Percentiles rank a stretch among this genome's conserved stretches.
These are phyloP conservation scores for Rhododendron henanense DNA, from an alignment of 148 eudicot genomes.

Conservation along the genomic window DNA sequence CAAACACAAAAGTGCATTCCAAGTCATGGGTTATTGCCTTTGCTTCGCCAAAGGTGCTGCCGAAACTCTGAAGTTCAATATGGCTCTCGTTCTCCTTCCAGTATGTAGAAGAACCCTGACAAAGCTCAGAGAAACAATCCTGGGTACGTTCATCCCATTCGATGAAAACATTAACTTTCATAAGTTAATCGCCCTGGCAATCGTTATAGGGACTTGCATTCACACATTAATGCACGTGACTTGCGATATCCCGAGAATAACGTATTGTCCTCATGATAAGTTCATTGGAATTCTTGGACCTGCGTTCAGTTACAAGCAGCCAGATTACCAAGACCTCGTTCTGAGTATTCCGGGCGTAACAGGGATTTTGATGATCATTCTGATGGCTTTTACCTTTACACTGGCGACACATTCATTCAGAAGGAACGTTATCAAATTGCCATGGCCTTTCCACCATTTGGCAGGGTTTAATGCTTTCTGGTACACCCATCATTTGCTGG, in stretches of 20 bases:
- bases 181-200: conserved; percentile 62
- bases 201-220: conserved; percentile 45
- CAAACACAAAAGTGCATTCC: conserved; percentile 28
- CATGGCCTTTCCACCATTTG: conserved; percentile 57
- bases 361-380: conserved; percentile 59
- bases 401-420: conserved; percentile 82
- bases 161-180: conserved; percentile 98
- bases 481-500: conserved; percentile 87
- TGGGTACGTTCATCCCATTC: conserved; percentile 58
- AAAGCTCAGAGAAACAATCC: conserved; percentile 63
- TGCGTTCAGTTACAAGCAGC: conserved; percentile 47
- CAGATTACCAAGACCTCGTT: conserved; percentile 49
- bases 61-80: conserved; percentile 84
- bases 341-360: conserved; percentile 51
- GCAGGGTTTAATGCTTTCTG: conserved; percentile 95
- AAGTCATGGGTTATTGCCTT: conserved; percentile 72
- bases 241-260: conserved; percentile 61
- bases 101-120: conserved; percentile 93
- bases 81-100: conserved; percentile 88
- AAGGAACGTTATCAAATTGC: conserved; percentile 76
- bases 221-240: conserved; percentile 54
- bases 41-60: conserved; percentile 90
- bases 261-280: conserved; percentile 28
- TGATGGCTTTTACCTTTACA: conserved; percentile 74
- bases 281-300: conserved; percentile 51